phyloP scores from a whole-genome alignment of 2,329 filamentous ascomycete species.

The Verticillium zaregamsianum region DNA sequence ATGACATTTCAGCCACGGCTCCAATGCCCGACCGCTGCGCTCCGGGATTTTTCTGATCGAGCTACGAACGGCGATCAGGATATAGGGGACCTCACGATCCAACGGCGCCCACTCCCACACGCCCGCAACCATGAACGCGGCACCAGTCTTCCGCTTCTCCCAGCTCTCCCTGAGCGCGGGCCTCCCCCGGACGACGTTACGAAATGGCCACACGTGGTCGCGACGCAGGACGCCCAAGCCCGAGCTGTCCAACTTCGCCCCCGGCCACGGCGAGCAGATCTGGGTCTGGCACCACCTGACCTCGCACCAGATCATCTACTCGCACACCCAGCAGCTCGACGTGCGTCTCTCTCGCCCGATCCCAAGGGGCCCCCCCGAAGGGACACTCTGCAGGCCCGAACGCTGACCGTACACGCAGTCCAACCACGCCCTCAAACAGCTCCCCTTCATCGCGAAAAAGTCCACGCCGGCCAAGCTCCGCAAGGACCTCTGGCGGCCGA shows the following conservation, averaged over 20 bases:
- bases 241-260: conserved; percentile 18
- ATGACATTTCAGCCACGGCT: conserved; percentile 7
- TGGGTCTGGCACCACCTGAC: conserved; percentile 50
- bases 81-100: not conserved
- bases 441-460: conserved; percentile 67
- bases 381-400: too few relatives aligned
- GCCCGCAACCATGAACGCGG: conserved; percentile 32
- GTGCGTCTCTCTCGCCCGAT: conserved; percentile 26
- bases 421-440: conserved; percentile 47
- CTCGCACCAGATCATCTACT: conserved; percentile 49
- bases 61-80: not conserved
- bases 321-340: conserved; percentile 38
- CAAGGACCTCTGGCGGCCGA: conserved; percentile 62
- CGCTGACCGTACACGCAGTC: conserved; percentile 21
- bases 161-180: conserved; percentile 32
- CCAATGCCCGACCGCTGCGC: conserved; percentile 7
- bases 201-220: conserved; percentile 27
- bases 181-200: conserved; percentile 35
- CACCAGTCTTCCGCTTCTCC: conserved; percentile 28
- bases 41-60: conserved; percentile 11
- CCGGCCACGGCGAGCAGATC: conserved; percentile 52
- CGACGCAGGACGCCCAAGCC: conserved; percentile 14
- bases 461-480: conserved; percentile 57
- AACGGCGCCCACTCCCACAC: conserved; percentile 4
- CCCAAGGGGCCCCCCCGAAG: not conserved